Evolutionary conservation across 2,329 filamentous ascomycete genomes (phyloP).

Genomic region (Pseudofabraea citricarpa): DNA sequence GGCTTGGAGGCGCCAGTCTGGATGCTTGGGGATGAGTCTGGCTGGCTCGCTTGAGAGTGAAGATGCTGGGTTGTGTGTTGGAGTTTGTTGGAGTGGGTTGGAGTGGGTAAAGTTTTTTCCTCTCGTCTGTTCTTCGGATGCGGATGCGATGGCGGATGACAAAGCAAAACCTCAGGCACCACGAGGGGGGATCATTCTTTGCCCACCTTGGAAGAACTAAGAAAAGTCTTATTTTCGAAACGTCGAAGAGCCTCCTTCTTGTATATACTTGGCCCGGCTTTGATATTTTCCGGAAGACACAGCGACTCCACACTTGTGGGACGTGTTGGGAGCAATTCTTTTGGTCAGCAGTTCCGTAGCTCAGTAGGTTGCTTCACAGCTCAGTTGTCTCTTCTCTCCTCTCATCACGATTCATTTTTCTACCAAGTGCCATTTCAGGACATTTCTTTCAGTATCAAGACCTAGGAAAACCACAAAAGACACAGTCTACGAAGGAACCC

Average conservation of each 20-base stretch:
- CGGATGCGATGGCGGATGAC: too few species aligned
- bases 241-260: background rate
- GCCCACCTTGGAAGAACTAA: background rate
- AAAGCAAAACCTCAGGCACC: slow-evolving; percentile 1
- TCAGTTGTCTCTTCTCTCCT: too few species aligned
- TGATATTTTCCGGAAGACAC: background rate
- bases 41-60: background rate
- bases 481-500: too few species aligned
- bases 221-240: background rate
- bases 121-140: background rate
- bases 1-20: background rate
- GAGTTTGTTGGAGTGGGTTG: background rate
- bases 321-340: background rate
- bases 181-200: background rate
- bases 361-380: background rate
- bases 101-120: background rate
- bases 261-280: background rate
- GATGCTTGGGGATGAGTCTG: background rate
- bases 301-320: background rate
- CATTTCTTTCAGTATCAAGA: too few species aligned
- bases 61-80: too few species aligned
- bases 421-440: too few species aligned
- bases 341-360: background rate
- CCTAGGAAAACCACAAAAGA: too few species aligned
- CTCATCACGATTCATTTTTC: too few species aligned